Base-by-base conservation (phyloP, 2,329 filamentous ascomycete genomes). In the Trichocomaceae sp. region DNA sequence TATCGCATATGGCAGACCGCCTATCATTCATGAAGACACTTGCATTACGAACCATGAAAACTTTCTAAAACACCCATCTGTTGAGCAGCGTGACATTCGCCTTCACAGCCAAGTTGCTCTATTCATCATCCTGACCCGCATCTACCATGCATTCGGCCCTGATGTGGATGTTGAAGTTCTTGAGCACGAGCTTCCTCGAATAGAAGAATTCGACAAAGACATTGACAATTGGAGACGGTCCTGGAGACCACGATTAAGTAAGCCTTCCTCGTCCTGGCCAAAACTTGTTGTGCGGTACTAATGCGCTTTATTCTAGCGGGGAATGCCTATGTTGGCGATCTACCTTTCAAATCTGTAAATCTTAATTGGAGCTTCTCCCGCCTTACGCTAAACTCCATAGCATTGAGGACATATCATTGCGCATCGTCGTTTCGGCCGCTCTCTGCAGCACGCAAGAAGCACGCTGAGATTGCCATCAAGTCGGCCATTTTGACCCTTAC, bases 281-380 rank as follows among this genome's bases (percentile, higher is more conserved):
- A 20, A n/a, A 26, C 4, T 3, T 13, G 9, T 10, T 50, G 47
- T 7, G 26, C 17, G 29, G 13, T 47, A 17, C 35, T 54, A 26
- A 47, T 15, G 20, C 17, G 29, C 47, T 23, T 29, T 29, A n/a
- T 15, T 50, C 29, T 54, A 78, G 76, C 67, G 47, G 72, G 72
- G 31, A 76, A 76, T 57, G 69, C 70, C 54, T 72, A 77, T 58
- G 70, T 80, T 35, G 72, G 75, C 39, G 69, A 72, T 50, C 79
- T 79, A 60, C 77, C 77, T 19, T 72, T 74, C 52, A 78, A 78
- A 63, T 77, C 75, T 22, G 75, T 78, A 6, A 69, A 69, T 26
- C 67, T 80, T 57, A 76, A 79, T 60, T 78, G 77, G 57, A 69
- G 79, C 61, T 80, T 79, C 60, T 78, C 75, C 47, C 72, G 76